These are phyloP conservation scores for Leptographium lundbergii DNA, from an alignment of 2,329 filamentous ascomycete species.

Conservation along the genomic window DNA sequence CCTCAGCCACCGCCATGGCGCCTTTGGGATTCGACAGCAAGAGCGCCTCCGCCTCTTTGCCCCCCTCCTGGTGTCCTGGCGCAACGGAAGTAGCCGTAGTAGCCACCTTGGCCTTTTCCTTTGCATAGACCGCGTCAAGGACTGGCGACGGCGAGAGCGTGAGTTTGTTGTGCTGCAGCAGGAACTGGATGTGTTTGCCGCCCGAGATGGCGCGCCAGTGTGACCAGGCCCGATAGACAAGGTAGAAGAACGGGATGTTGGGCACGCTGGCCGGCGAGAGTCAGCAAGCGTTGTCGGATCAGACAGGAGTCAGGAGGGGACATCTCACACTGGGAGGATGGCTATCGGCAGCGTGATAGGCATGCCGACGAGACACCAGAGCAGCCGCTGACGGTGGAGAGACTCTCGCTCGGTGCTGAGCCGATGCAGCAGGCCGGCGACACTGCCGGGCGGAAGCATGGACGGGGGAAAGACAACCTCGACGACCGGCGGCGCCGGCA, in stretches of 20 bases:
- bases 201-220: slow-evolving; percentile 81
- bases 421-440: slow-evolving; percentile 51
- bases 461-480: slow-evolving; percentile 66
- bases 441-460: slow-evolving; percentile 51
- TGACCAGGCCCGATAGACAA: slow-evolving; percentile 82
- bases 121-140: slow-evolving; percentile 61
- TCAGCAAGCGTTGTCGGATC: background rate
- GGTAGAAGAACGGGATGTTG: slow-evolving; percentile 94
- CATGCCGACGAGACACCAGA: slow-evolving; percentile 72
- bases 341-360: slow-evolving; percentile 75
- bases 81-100: background rate
- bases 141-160: slow-evolving; percentile 49
- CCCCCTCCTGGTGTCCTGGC: background rate
- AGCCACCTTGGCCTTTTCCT: slow-evolving; percentile 1
- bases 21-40: slow-evolving; percentile 20
- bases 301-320: background rate
- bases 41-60: slow-evolving; percentile 20
- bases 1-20: slow-evolving; percentile 25
- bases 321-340: slow-evolving; percentile 67
- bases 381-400: slow-evolving; percentile 63
- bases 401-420: slow-evolving; percentile 71
- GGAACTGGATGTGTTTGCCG: slow-evolving; percentile 71
- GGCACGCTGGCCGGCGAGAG: slow-evolving; percentile 48
- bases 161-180: slow-evolving; percentile 62
- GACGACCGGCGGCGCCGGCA: slow-evolving; percentile 30